Evolutionary conservation across 768 basidiomycete genomes (phyloP), one percentile per base, ranked within the genome.

Genomic region (Leucosporidium yakuticum): DNA sequence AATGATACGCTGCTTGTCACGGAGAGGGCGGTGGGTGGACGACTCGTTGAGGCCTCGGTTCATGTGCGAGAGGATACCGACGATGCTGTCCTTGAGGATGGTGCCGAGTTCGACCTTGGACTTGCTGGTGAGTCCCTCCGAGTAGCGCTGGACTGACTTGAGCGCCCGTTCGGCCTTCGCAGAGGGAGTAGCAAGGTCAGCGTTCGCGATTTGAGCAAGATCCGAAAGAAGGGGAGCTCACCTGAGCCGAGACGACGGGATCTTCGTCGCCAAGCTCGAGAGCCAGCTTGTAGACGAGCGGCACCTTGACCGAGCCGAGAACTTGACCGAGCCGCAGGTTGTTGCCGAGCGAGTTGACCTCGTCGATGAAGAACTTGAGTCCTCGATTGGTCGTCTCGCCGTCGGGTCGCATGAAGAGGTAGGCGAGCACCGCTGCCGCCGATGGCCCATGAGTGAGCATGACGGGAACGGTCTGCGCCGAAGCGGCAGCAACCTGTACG

Each of bases 1-100:
- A 58, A 97, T 80, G 67, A 95, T 88, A 76, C 86, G 86, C 64
- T 83, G 83, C 79, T 96, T 97, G 44, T 83, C 82, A 14, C 80
- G 79, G 0, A 85, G 80, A 0, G 87, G 80, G 72, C 88, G 88
- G 78, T 88, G 91, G 7, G 89, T 89, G 29, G 87, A 85, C 1
- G 88, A 82, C 67, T 92, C 93, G 76, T 91, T 90, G 62, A 97
- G 79, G 79, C 88, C 85, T 39, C 92, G 90, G 73, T 89, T 94
- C 74, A 96, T 83, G 70, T 87, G 82, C 0, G 90, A 86, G 25
- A 97, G 86, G 63, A 97, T 82, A 1, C 90, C 94, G 9, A 96
- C 84, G 80, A 94, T 87, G 70, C 91, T 84, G 12, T 81, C 81
- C 77, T 87, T 86, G 58, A 97, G 80, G 64, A 92, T 88, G 0